A percentile compares a stretch with the other conserved stretches of the same genome.
Evolutionary conservation across 306 rosid genomes (phyloP).

Genomic region (Medicago truncatula): MtrunA17r5.0-ANR NC_053045.1:60063001-60063500

Average conservation of each 20-base stretch:
- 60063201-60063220: not conserved
- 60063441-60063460: not conserved
- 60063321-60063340: constrained; percentile 42
- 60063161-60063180: too few species aligned
- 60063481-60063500: constrained; percentile 49
- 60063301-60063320: not conserved
- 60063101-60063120: too few species aligned
- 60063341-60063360: constrained; percentile 28
- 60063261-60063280: constrained; percentile 8
- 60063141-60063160: too few species aligned
- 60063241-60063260: constrained; percentile 50
- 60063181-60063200: not conserved
- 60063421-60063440: constrained; percentile 36
- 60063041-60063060: too few species aligned
- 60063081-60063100: too few species aligned
- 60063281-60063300: not conserved
- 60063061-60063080: too few species aligned
- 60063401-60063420: constrained; percentile 2
- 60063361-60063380: constrained; percentile 22
- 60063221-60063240: constrained; percentile 18
- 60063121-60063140: too few species aligned
- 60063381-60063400: constrained; percentile 48
- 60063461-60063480: constrained; percentile 46
- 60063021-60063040: too few species aligned
- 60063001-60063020: too few species aligned